A percentile compares a stretch with the other conserved stretches of the same genome.
phyloP scores from a whole-genome alignment of 495 filamentous ascomycete species.

The Articulospora tetracladia region DNA sequence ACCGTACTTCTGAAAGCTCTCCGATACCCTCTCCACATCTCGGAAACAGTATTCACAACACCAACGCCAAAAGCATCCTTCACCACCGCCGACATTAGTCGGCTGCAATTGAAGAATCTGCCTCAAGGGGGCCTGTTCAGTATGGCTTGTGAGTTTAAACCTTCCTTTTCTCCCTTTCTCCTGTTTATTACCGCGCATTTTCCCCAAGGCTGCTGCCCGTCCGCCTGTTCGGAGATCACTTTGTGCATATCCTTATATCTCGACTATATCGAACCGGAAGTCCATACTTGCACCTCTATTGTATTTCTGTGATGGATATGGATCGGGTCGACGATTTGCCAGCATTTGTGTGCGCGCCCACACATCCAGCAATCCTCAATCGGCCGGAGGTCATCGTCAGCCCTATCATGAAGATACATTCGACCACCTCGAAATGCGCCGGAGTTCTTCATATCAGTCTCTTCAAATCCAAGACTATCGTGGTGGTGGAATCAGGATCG shows the following conservation, averaged over 20 bases:
- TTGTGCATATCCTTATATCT: slow-evolving; percentile 14
- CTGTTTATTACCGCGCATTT: neutral
- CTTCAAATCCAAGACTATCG: neutral
- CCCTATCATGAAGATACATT: slow-evolving; percentile 15
- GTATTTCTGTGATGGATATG: neutral
- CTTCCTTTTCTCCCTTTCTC: slow-evolving; percentile 10
- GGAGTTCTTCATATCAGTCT: neutral
- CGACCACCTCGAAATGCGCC: slow-evolving; percentile 25
- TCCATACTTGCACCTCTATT: neutral
- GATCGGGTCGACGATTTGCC: neutral
- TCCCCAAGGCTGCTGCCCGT: slow-evolving; percentile 17
- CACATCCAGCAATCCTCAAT: slow-evolving; percentile 12
- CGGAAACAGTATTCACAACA: neutral
- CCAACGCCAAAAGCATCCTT: neutral
- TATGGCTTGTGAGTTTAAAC: slow-evolving; percentile 41
- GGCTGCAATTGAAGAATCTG: slow-evolving; percentile 13
- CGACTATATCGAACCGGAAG: slow-evolving; percentile 7
- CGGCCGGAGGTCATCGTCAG: slow-evolving; percentile 19
- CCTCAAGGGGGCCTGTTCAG: slow-evolving; percentile 28
- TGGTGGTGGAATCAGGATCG: slow-evolving; percentile 11
- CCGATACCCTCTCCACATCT: neutral
- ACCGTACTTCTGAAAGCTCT: neutral
- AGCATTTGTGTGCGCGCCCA: slow-evolving; percentile 6
- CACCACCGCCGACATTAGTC: slow-evolving; percentile 15
- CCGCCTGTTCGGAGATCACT: slow-evolving; percentile 17